Evolutionary conservation across 805 yeast species (phyloP), one percentile per base, ranked within the genome.

Genomic region (Candida nitratophila): DNA sequence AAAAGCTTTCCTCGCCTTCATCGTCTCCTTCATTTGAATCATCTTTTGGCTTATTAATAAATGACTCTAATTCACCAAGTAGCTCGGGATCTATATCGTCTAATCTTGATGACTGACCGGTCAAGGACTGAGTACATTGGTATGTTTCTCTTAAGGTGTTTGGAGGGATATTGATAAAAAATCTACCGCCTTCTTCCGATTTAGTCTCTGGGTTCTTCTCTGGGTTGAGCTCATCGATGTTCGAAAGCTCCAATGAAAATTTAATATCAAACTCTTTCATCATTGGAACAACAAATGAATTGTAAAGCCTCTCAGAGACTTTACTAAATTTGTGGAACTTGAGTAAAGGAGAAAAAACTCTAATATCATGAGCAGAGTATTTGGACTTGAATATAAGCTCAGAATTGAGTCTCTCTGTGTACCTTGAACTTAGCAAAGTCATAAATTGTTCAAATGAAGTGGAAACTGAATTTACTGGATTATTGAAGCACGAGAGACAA

Each of bases 41-140:
- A 21, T 36, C 30, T 19, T 34, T 34, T 34, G 37, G 37, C 20
- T 17, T 34, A 6, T 19, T 16, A 12, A 34, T 34, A 19, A n/a
- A 34, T 34, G 37, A 34, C 10, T 5, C 37, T 34, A 40, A 40
- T 14, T 20, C 42, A 33, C 43, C 43, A 2, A 40, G 26, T 17
- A 40, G 19, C 22, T 40, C 43, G 11, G 43, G 43, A 27, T 40
- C 43, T n/a, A 40, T 40, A 26, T 40, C 43, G 19, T 27, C 33
- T 5, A 32, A 17, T 17, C 12, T 32, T 4, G 37, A 14, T 2
- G 38, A 17, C 6, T 32, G 17, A 11, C 20, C 19, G 6, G 20
- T 7, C 21, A 33, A 19, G 3, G 17, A 15, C 17, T 40, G 33
- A 7, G n/a, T n/a, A 15, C 33, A 32, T 15, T 24, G 26, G 15